Percentiles rank a stretch among this genome's conserved stretches.
Conservation (phyloP, 441 rosid genomes). For the Eruca vesicaria region DNA sequence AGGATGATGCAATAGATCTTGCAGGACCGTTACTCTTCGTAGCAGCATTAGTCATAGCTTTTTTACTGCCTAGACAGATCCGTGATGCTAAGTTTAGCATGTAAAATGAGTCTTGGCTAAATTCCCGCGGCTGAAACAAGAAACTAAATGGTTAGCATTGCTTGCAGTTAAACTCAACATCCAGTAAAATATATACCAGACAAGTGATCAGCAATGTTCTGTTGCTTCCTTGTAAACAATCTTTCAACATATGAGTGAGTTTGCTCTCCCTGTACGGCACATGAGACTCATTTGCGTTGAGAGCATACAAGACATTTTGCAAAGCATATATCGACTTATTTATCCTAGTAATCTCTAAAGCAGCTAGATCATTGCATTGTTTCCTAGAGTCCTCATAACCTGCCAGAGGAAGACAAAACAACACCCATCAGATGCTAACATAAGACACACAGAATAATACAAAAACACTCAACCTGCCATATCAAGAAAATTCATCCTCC, state of each 20-base stretch:
- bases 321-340: too few species aligned
- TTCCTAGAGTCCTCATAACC: too few species aligned
- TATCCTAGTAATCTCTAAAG: too few species aligned
- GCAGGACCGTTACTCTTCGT: conserved; percentile 44
- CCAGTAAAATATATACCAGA: conserved; percentile 42
- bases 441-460: too few species aligned
- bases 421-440: too few species aligned
- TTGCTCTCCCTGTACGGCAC: conserved; percentile 81
- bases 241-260: conserved; percentile 68
- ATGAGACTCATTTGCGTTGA: conserved; percentile 48
- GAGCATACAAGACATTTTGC: too few species aligned
- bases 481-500: conserved; percentile 76
- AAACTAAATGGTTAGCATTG: conserved; percentile 4
- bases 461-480: too few species aligned
- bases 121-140: conserved; percentile 46
- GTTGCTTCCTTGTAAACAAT: conserved; percentile 55
- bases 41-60: conserved; percentile 28
- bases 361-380: too few species aligned
- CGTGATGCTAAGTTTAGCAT: conserved; percentile 71
- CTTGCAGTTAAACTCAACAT: conserved; percentile 9
- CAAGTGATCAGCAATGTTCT: conserved; percentile 59
- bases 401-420: too few species aligned
- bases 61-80: conserved; percentile 40
- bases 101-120: conserved; percentile 68
- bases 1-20: conserved; percentile 21